phyloP scores from a whole-genome alignment of 148 eudicot species.

The Fallopia convolvulus region DNA sequence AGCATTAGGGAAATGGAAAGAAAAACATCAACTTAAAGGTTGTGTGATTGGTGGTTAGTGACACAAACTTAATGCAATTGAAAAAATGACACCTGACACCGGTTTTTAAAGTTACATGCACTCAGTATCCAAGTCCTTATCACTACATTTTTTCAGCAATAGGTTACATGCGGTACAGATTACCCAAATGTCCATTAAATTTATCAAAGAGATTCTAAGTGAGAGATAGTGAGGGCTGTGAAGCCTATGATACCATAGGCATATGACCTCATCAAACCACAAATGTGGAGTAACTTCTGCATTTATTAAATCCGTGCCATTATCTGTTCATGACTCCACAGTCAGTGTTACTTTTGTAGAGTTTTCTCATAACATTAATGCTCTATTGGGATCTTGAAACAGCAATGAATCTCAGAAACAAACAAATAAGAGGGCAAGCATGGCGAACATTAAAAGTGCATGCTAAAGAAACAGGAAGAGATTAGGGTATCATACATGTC shows the following conservation, averaged over 20 bases:
- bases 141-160: neutral
- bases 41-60: too few relatives aligned
- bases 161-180: neutral
- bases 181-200: neutral
- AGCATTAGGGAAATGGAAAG: neutral
- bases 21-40: too few relatives aligned
- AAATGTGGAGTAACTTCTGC: neutral
- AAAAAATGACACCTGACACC: neutral
- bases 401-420: neutral
- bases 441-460: neutral
- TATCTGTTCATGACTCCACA: neutral
- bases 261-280: too few relatives aligned
- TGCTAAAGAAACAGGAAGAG: neutral
- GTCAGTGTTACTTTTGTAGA: neutral
- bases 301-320: neutral
- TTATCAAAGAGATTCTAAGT: neutral
- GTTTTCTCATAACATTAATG: neutral
- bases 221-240: neutral
- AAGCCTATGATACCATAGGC: too few relatives aligned
- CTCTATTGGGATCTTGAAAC: neutral
- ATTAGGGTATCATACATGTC: slow-evolving; percentile 42
- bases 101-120: neutral
- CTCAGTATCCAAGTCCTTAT: neutral
- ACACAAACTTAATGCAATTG: too few relatives aligned
- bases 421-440: neutral